Evolutionary conservation across 306 rosid genomes (phyloP).

Genomic region (Pterocarpus macrocarpus): DNA sequence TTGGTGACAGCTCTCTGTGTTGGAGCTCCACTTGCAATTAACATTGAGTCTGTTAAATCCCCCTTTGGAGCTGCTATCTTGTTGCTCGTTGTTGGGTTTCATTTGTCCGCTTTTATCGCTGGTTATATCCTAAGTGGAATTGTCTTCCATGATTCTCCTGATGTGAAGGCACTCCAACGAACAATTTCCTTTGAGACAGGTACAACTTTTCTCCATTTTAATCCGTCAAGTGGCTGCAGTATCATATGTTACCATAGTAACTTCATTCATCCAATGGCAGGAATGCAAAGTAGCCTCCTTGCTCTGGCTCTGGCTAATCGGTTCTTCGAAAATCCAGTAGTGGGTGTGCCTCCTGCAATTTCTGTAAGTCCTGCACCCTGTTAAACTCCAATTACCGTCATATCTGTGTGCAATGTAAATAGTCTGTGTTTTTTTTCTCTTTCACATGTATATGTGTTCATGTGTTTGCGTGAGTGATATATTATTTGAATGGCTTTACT

Average conservation of each 20-base stretch:
- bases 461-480: not conserved
- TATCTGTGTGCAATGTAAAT: slow-evolving; percentile 1
- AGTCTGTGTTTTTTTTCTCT: not conserved
- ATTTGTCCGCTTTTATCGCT: slow-evolving; percentile 74
- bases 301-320: slow-evolving; percentile 96
- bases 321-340: slow-evolving; percentile 84
- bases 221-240: slow-evolving; percentile 18
- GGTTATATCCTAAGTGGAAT: slow-evolving; percentile 80
- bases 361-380: slow-evolving; percentile 69
- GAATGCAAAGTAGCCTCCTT: slow-evolving; percentile 99
- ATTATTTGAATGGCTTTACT: slow-evolving; percentile 28
- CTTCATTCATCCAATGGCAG: slow-evolving; percentile 55
- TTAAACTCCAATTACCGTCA: slow-evolving; percentile 24
- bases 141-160: slow-evolving; percentile 63
- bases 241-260: slow-evolving; percentile 15
- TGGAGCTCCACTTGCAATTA: slow-evolving; percentile 96
- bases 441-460: not conserved
- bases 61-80: slow-evolving; percentile 76
- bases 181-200: slow-evolving; percentile 96
- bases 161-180: slow-evolving; percentile 81
- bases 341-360: slow-evolving; percentile 91
- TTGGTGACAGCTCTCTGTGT: slow-evolving; percentile 86
- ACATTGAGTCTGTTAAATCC: slow-evolving; percentile 76
- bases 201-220: slow-evolving; percentile 43
- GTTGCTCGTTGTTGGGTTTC: slow-evolving; percentile 77